phyloP scores from a whole-genome alignment of 768 basidiomycete species.

The Boletus subcaerulescens region DNA sequence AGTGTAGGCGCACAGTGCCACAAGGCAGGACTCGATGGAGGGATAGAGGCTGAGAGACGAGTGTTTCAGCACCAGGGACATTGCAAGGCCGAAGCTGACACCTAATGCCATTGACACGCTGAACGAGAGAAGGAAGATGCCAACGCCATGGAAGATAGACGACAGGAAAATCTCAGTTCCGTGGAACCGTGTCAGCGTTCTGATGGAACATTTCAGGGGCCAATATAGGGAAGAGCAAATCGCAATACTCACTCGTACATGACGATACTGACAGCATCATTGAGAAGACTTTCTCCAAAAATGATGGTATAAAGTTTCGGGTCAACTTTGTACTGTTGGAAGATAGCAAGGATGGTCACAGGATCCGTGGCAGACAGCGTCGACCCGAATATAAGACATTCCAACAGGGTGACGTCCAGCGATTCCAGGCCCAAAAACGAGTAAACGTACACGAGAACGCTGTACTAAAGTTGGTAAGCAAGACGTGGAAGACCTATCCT shows the following conservation, averaged over 20 bases:
- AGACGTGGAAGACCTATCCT: not conserved
- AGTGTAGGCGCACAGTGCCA: slow-evolving; percentile 91
- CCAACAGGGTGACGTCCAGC: slow-evolving; percentile 78
- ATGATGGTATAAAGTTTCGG: slow-evolving; percentile 97
- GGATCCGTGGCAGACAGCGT: slow-evolving; percentile 97
- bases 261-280: slow-evolving; percentile 99
- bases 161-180: slow-evolving; percentile 81
- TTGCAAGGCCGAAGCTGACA: slow-evolving; percentile 84
- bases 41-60: slow-evolving; percentile 83
- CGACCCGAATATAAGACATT: slow-evolving; percentile 95
- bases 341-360: slow-evolving; percentile 96
- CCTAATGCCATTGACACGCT: slow-evolving; percentile 93
- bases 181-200: slow-evolving; percentile 90
- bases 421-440: slow-evolving; percentile 91
- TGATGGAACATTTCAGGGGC: slow-evolving; percentile 30
- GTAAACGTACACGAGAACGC: slow-evolving; percentile 91
- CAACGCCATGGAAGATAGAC: slow-evolving; percentile 94
- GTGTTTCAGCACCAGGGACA: slow-evolving; percentile 93
- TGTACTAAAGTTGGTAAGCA: slow-evolving; percentile 55
- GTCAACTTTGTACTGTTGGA: slow-evolving; percentile 98
- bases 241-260: slow-evolving; percentile 90
- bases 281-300: slow-evolving; percentile 94
- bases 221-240: not conserved
- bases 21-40: slow-evolving; percentile 96
- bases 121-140: slow-evolving; percentile 96